Evolutionary conservation across 768 basidiomycete genomes (phyloP), one percentile per base, ranked within the genome.

Genomic region (Podaxis mareebaensis): DNA sequence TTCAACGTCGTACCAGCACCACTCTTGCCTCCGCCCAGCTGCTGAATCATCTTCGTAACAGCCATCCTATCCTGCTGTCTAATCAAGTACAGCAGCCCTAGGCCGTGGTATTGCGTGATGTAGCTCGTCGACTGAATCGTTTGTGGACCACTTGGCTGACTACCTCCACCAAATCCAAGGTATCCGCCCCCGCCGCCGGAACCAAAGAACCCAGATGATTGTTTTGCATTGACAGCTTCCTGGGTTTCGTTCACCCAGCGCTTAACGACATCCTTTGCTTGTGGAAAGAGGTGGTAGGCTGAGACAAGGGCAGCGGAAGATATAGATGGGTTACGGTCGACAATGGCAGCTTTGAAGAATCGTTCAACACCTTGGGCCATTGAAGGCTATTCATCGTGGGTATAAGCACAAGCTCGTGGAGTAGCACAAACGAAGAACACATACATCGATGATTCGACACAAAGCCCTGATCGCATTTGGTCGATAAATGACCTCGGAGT

Each of bases 181-280:
- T 92, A 92, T 57, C 84, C 83, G 13, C 83, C 82, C 8, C 84
- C 78, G 6, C 81, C 76, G 36, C 77, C 71, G 22, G 78, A 75
- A 28, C 82, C 78, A 69, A 92, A 93, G 74, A 92, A 87, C 4
- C 87, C 84, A 1, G 86, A 77, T 0, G 88, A 85, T 0, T 90
- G 83, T 75, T 97, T 99, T 5, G 93, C 88, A 72, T 87, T 95
- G 67, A 97, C 91, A 0, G 97, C 94, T 75, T 99, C 97, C 70
- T 98, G 95, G 0, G 91, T 93, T 77, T 99, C 97, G 75, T 98
- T 99, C n/a, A 93, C 93, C 97, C 97, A 99, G 69, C 97, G 90
- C 72, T 94, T 96, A 65, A 99, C 96, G 55, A 98, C 94, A 67
- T 98, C 94, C 72, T 93, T 95, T 1, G 96, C 93, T 65, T 87